Conservation (phyloP, 805 yeast species). For the Ogataea neopini region DNA sequence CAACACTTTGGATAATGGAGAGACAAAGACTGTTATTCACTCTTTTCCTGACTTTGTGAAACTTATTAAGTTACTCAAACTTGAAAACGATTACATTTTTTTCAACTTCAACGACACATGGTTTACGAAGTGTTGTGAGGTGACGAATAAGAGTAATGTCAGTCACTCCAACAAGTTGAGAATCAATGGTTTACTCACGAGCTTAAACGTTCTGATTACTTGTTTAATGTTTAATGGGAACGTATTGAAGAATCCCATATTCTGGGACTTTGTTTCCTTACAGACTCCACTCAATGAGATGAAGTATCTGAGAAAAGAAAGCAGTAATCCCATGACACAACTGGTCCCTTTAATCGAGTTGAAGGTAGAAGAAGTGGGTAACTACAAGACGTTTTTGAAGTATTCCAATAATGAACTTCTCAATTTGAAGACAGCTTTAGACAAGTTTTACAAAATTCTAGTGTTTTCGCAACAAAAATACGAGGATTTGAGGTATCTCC, state of each 20-base stretch:
- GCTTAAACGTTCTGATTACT: slow-evolving; percentile 50
- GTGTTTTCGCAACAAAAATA: slow-evolving; percentile 30
- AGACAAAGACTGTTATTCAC: slow-evolving; percentile 26
- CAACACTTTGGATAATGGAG: slow-evolving; percentile 12
- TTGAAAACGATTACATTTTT: slow-evolving; percentile 39
- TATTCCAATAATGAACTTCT: slow-evolving; percentile 47
- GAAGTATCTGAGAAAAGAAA: slow-evolving; percentile 12
- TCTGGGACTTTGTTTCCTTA: slow-evolving; percentile 44
- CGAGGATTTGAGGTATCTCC: slow-evolving; percentile 32
- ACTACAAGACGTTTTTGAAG: slow-evolving; percentile 48
- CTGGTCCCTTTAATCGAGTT: slow-evolving; percentile 6
- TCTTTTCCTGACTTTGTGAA: slow-evolving; percentile 35
- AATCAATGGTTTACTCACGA: slow-evolving; percentile 47
- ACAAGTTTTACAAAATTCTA: slow-evolving; percentile 36
- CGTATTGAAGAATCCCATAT: slow-evolving; percentile 36
- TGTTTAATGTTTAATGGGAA: slow-evolving; percentile 42
- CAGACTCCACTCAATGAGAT: slow-evolving; percentile 30
- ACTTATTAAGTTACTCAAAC: slow-evolving; percentile 36
- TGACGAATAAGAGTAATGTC: slow-evolving; percentile 26
- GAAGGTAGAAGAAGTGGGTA: slow-evolving; percentile 41
- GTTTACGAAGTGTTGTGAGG: slow-evolving; percentile 25
- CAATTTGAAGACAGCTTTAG: slow-evolving; percentile 31
- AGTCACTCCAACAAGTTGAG: slow-evolving; percentile 43
- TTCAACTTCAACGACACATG: slow-evolving; percentile 23
- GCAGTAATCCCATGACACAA: neutral